These are phyloP conservation scores for Epichloe bromicola DNA, from an alignment of 2,329 filamentous ascomycete species.

Conservation along the genomic window DNA sequence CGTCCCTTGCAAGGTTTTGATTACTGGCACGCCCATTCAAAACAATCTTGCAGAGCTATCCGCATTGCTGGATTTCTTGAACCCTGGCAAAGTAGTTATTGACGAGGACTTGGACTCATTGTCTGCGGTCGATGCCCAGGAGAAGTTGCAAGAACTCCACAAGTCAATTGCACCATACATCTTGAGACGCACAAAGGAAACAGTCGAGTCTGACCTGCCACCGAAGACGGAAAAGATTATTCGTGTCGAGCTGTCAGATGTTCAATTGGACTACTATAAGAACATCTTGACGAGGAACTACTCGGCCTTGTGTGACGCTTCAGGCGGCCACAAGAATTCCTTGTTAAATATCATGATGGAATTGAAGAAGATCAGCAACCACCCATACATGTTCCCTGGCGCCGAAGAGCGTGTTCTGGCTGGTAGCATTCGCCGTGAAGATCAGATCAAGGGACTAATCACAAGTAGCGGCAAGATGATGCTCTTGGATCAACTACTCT, in stretches of 20 bases:
- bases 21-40: slow-evolving; percentile 94
- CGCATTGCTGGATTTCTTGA: slow-evolving; percentile 88
- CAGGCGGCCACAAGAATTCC: slow-evolving; percentile 84
- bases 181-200: slow-evolving; percentile 89
- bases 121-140: slow-evolving; percentile 64
- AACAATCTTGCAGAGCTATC: slow-evolving; percentile 91
- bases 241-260: slow-evolving; percentile 88
- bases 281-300: slow-evolving; percentile 97
- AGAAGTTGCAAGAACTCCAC: slow-evolving; percentile 77
- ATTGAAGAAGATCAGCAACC: slow-evolving; percentile 96
- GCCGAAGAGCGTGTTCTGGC: slow-evolving; percentile 81
- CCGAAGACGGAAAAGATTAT: slow-evolving; percentile 99
- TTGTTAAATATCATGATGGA: slow-evolving; percentile 99
- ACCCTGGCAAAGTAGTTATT: slow-evolving; percentile 84
- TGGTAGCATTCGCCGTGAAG: slow-evolving; percentile 70
- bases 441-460: slow-evolving; percentile 83
- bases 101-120: slow-evolving; percentile 82
- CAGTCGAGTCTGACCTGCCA: slow-evolving; percentile 89
- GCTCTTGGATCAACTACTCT: slow-evolving; percentile 87
- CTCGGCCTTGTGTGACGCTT: slow-evolving; percentile 79
- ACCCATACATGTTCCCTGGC: slow-evolving; percentile 94
- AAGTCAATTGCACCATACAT: slow-evolving; percentile 86
- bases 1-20: slow-evolving; percentile 77
- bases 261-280: slow-evolving; percentile 97
- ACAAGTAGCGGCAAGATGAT: slow-evolving; percentile 99